Evolutionary conservation across 495 filamentous ascomycete genomes (phyloP).

Genomic region (Hypoxylon perforatum): DNA sequence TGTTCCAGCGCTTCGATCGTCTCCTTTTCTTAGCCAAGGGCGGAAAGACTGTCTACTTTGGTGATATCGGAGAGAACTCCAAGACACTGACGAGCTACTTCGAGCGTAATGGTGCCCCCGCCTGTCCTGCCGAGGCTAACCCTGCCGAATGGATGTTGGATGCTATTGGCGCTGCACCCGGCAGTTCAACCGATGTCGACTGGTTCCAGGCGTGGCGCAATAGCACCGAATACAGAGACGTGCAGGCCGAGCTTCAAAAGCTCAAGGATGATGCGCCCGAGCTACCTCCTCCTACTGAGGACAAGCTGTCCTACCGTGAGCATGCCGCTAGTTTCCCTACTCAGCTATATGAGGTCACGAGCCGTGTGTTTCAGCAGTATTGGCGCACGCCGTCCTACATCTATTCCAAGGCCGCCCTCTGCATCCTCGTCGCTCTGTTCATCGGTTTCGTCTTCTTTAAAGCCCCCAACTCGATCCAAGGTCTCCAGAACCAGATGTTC

Average conservation of each 20-base stretch:
- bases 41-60: slow-evolving; percentile 90
- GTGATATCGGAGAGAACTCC: slow-evolving; percentile 85
- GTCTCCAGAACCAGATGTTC: slow-evolving; percentile 89
- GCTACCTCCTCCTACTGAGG: slow-evolving; percentile 43
- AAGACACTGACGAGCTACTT: slow-evolving; percentile 80
- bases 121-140: slow-evolving; percentile 82
- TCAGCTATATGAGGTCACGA: slow-evolving; percentile 65
- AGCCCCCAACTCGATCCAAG: slow-evolving; percentile 74
- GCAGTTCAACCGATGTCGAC: slow-evolving; percentile 76
- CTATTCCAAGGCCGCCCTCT: slow-evolving; percentile 74
- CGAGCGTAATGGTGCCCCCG: slow-evolving; percentile 77
- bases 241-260: slow-evolving; percentile 75
- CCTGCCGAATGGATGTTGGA: slow-evolving; percentile 98
- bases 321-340: slow-evolving; percentile 66
- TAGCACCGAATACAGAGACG: slow-evolving; percentile 73
- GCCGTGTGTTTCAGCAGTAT: slow-evolving; percentile 86
- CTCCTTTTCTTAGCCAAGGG: slow-evolving; percentile 85
- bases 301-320: slow-evolving; percentile 59
- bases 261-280: slow-evolving; percentile 71
- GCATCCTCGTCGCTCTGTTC: slow-evolving; percentile 72
- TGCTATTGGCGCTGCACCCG: slow-evolving; percentile 91
- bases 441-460: slow-evolving; percentile 91
- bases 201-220: slow-evolving; percentile 86
- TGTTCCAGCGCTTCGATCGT: slow-evolving; percentile 92
- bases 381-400: slow-evolving; percentile 91